A percentile compares a stretch with the other conserved stretches of the same genome.
phyloP scores from a whole-genome alignment of 768 basidiomycete genomes.

The Baorangia bicolor region DNA sequence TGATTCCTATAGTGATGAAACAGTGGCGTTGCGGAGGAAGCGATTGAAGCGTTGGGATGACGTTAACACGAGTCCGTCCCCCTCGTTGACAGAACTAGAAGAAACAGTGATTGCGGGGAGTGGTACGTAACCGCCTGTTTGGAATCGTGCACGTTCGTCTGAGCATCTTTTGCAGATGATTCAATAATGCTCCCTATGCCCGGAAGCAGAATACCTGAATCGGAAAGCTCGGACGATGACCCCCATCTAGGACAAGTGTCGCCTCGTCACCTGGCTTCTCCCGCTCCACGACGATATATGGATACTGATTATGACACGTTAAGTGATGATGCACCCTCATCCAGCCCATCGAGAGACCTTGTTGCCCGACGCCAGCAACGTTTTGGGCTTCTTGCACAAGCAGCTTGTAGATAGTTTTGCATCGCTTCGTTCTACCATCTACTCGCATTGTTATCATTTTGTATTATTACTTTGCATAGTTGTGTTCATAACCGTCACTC shows the following conservation, averaged over 20 bases:
- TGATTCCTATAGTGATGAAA: conserved; percentile 16
- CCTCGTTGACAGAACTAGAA: conserved; percentile 21
- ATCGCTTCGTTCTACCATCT: conserved; percentile 20
- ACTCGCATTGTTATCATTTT: conserved; percentile 22
- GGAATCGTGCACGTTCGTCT: not conserved
- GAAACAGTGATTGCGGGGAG: conserved; percentile 35
- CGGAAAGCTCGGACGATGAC: conserved; percentile 61
- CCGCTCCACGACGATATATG: conserved; percentile 45
- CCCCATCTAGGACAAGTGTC: conserved; percentile 63
- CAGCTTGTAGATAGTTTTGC: conserved; percentile 8
- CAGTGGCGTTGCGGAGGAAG: conserved; percentile 15
- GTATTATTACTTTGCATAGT: conserved; percentile 25
- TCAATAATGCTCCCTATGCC: conserved; percentile 39
- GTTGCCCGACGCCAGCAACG: conserved; percentile 41
- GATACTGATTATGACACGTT: conserved; percentile 36
- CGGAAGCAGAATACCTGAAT: not conserved
- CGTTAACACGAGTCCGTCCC: conserved; percentile 12
- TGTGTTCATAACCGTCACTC: conserved; percentile 18
- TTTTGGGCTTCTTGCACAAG: conserved; percentile 12
- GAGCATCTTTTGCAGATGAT: conserved; percentile 39
- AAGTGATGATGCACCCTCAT: conserved; percentile 49
- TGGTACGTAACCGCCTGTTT: conserved; percentile 22
- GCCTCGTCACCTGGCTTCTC: conserved; percentile 67
- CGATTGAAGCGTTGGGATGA: conserved; percentile 27
- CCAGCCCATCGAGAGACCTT: conserved; percentile 49